Evolutionary conservation across 2,329 filamentous ascomycete species (phyloP).

Genomic region (Talaromyces verruculosus): DNA sequence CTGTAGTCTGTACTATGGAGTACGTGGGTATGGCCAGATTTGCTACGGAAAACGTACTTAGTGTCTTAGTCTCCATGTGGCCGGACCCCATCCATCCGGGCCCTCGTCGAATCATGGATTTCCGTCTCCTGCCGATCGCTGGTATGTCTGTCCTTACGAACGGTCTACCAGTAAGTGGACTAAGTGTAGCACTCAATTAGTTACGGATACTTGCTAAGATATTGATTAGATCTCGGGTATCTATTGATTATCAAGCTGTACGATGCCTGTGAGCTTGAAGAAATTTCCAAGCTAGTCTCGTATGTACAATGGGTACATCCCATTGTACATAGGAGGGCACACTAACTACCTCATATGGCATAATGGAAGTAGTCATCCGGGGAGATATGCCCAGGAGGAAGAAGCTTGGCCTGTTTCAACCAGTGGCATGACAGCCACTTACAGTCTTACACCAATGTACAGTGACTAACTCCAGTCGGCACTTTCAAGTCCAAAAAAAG

Average conservation of each 20-base stretch:
- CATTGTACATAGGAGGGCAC: not conserved
- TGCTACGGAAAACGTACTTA: not conserved
- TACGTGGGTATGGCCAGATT: not conserved
- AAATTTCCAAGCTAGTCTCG: not conserved
- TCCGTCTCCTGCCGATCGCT: constrained; percentile 7
- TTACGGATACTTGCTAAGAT: not conserved
- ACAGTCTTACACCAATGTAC: no score
- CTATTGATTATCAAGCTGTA: not conserved
- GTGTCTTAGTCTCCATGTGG: not conserved
- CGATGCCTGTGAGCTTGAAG: not conserved
- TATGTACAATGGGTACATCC: not conserved
- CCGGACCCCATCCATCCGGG: not conserved
- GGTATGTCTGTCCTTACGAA: not conserved
- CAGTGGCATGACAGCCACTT: not conserved
- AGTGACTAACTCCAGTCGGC: not conserved
- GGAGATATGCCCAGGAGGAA: not conserved
- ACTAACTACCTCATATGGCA: no score
- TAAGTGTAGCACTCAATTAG: not conserved
- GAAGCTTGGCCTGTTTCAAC: not conserved
- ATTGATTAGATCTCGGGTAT: not conserved
- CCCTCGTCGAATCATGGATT: not conserved
- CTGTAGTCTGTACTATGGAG: no score
- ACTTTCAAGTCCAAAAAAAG: not conserved
- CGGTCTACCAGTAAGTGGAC: not conserved
- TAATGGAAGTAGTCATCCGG: not conserved